Evolutionary conservation across 768 basidiomycete species (phyloP).

Genomic region (Plicaturopsis crispa): DNA sequence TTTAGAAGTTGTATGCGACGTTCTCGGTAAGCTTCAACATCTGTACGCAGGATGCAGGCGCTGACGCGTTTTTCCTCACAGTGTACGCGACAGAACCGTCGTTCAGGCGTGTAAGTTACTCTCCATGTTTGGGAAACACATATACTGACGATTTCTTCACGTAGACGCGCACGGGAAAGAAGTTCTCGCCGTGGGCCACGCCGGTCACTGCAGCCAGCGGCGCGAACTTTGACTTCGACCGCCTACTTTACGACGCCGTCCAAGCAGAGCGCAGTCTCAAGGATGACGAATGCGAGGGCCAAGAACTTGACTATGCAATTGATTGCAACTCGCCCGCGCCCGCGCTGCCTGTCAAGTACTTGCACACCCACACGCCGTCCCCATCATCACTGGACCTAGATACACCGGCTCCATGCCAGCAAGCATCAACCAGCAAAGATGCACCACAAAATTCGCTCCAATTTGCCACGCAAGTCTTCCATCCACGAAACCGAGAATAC

Average conservation of each 20-base stretch:
- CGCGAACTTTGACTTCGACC: background rate
- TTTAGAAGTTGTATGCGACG: background rate
- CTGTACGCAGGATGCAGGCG: background rate
- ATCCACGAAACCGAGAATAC: background rate
- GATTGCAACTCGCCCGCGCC: too few relatives aligned
- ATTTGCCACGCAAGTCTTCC: background rate
- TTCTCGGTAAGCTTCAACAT: background rate
- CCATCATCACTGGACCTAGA: background rate
- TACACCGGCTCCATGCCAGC: background rate
- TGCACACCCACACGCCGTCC: background rate
- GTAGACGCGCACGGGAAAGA: background rate
- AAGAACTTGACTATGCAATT: background rate
- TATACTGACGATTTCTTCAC: background rate
- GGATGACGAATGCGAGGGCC: background rate
- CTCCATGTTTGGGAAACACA: background rate
- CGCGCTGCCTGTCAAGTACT: background rate
- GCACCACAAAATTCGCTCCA: too few relatives aligned
- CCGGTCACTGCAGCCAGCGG: background rate
- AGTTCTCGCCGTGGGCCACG: background rate
- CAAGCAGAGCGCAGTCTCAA: background rate
- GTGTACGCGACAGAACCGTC: background rate
- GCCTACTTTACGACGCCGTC: background rate
- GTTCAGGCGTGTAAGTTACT: background rate
- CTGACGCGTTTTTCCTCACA: background rate
- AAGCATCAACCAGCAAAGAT: too few relatives aligned